These are phyloP conservation scores for Gryganskiella cystojenkinii DNA, from an alignment of 192 early-diverging fungal species.

Conservation along the genomic window DNA sequence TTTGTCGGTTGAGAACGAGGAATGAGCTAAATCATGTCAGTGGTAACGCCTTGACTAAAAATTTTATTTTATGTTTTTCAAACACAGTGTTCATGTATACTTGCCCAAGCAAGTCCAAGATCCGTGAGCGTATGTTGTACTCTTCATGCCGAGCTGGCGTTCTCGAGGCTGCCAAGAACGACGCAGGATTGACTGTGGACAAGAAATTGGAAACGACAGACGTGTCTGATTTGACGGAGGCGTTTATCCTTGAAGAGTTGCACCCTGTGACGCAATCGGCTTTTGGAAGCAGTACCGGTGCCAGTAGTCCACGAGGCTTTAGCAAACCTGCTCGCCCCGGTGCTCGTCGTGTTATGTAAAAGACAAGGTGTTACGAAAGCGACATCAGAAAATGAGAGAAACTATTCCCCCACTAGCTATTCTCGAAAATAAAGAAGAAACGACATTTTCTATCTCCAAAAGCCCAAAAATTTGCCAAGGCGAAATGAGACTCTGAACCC, in stretches of 20 bases:
- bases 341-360: slow-evolving; percentile 49
- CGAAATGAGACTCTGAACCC: too few species aligned
- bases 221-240: slow-evolving; percentile 63
- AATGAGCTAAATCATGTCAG: not conserved
- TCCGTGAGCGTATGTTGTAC: slow-evolving; percentile 93
- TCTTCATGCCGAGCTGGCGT: slow-evolving; percentile 78
- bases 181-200: slow-evolving; percentile 62
- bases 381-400: too few species aligned
- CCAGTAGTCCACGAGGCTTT: slow-evolving; percentile 23
- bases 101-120: slow-evolving; percentile 84
- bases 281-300: slow-evolving; percentile 1
- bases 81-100: slow-evolving; percentile 86
- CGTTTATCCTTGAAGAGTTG: slow-evolving; percentile 66
- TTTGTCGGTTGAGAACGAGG: too few species aligned
- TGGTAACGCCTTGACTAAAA: slow-evolving; percentile 15
- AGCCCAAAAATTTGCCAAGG: too few species aligned
- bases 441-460: too few species aligned
- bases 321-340: slow-evolving; percentile 45
- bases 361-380: too few species aligned
- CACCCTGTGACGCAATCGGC: slow-evolving; percentile 23
- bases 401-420: too few species aligned
- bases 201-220: slow-evolving; percentile 79
- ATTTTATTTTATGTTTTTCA: not conserved
- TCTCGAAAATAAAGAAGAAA: too few species aligned
- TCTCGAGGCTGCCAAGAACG: slow-evolving; percentile 63